phyloP scores from a whole-genome alignment of 2,329 filamentous ascomycete genomes.

The Hypoxylon sp. region DNA sequence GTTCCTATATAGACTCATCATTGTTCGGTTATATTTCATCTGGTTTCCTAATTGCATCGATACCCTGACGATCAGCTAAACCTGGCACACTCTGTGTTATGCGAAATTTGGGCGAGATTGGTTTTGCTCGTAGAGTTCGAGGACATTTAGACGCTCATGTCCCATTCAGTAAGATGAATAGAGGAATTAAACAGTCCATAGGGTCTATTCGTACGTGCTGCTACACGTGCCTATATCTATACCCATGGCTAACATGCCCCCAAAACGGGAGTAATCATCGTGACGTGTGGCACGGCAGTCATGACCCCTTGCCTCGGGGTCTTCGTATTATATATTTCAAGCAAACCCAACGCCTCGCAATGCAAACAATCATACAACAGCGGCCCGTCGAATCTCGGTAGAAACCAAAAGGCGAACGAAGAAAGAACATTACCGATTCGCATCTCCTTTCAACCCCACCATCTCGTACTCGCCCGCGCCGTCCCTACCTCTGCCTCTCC shows the following conservation, averaged over 20 bases:
- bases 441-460: conserved; percentile 62
- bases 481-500: conserved; percentile 65
- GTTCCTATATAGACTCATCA: neutral
- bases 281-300: conserved; percentile 5
- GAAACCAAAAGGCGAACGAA: neutral
- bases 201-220: conserved; percentile 1
- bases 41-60: too few species aligned
- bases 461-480: conserved; percentile 74
- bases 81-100: too few species aligned
- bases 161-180: neutral
- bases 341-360: conserved; percentile 34
- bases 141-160: neutral
- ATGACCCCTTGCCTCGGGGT: conserved; percentile 9
- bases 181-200: neutral
- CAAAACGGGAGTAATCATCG: conserved; percentile 6
- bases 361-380: conserved; percentile 43
- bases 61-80: too few species aligned
- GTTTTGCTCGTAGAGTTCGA: too few species aligned
- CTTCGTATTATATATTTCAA: conserved; percentile 19
- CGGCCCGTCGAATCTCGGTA: conserved; percentile 25
- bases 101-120: too few species aligned
- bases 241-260: neutral
- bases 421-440: conserved; percentile 39
- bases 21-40: too few species aligned
- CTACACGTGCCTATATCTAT: conserved; percentile 1